phyloP scores from a whole-genome alignment of 2,329 filamentous ascomycete species.

The Tolypocladium amazonense region DNA sequence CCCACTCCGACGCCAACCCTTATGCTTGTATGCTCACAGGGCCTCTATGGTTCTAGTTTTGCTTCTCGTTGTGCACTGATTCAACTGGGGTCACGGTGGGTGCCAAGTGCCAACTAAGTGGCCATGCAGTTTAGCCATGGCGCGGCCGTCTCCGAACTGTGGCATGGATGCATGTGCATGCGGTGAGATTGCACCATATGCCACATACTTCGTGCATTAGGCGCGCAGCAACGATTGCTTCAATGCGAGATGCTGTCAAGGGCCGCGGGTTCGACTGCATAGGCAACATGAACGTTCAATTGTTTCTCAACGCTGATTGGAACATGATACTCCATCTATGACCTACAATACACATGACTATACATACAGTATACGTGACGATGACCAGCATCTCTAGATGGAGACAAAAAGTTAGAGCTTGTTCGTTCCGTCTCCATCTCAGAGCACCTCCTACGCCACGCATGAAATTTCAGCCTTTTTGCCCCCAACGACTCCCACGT shows the following conservation, averaged over 20 bases:
- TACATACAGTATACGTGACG: too few species aligned
- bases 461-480: neutral
- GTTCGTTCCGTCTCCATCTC: neutral
- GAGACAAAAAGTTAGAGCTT: neutral
- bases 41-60: neutral
- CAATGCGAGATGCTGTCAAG: neutral
- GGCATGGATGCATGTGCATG: too few species aligned
- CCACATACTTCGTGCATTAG: neutral
- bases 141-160: neutral
- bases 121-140: neutral
- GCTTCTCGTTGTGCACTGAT: neutral
- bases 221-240: neutral
- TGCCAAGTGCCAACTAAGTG: neutral
- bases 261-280: too few species aligned
- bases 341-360: too few species aligned
- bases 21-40: neutral
- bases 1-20: neutral
- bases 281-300: too few species aligned
- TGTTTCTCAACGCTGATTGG: too few species aligned
- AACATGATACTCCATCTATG: too few species aligned
- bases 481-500: neutral
- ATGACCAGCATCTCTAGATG: too few species aligned
- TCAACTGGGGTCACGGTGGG: neutral
- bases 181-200: neutral
- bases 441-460: neutral